Evolutionary conservation across 495 filamentous ascomycete genomes (phyloP).

Genomic region (Aspergillus conjunctus): DNA sequence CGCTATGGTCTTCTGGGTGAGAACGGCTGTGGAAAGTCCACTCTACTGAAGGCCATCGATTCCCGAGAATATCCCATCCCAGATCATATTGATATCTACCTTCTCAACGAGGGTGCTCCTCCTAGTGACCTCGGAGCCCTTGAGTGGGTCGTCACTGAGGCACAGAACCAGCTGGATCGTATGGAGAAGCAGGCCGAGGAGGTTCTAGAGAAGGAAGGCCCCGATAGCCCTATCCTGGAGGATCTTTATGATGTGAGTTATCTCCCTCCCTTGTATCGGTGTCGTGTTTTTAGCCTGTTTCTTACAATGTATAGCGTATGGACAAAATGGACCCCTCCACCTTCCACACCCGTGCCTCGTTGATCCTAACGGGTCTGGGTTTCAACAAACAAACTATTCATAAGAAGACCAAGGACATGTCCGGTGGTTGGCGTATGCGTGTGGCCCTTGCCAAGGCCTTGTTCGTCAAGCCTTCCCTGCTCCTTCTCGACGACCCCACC

Average conservation of each 20-base stretch:
- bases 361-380: slow-evolving; percentile 97
- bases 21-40: slow-evolving; percentile 99
- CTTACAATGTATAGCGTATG: slow-evolving; percentile 67
- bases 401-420: slow-evolving; percentile 99
- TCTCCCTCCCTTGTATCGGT: neutral
- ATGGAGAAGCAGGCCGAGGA: slow-evolving; percentile 88
- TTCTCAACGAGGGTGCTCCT: slow-evolving; percentile 97
- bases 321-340: slow-evolving; percentile 99
- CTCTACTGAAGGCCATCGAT: slow-evolving; percentile 90
- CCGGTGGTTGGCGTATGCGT: slow-evolving; percentile 99
- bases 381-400: slow-evolving; percentile 97
- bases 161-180: slow-evolving; percentile 86
- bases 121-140: slow-evolving; percentile 84
- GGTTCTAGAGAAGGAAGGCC: slow-evolving; percentile 86
- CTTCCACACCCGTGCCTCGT: slow-evolving; percentile 93
- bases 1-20: slow-evolving; percentile 95
- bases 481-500: slow-evolving; percentile 97
- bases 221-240: slow-evolving; percentile 87
- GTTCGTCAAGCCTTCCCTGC: slow-evolving; percentile 94
- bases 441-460: slow-evolving; percentile 96
- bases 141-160: slow-evolving; percentile 96
- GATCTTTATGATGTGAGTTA: slow-evolving; percentile 90
- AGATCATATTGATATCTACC: slow-evolving; percentile 97
- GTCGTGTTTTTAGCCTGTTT: no score
- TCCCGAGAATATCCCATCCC: slow-evolving; percentile 93